Percentiles rank a stretch among this genome's conserved stretches.
Evolutionary conservation across 352 stramenopile genomes (phyloP).

Genomic region (Globisporangium iwayamae): DNA sequence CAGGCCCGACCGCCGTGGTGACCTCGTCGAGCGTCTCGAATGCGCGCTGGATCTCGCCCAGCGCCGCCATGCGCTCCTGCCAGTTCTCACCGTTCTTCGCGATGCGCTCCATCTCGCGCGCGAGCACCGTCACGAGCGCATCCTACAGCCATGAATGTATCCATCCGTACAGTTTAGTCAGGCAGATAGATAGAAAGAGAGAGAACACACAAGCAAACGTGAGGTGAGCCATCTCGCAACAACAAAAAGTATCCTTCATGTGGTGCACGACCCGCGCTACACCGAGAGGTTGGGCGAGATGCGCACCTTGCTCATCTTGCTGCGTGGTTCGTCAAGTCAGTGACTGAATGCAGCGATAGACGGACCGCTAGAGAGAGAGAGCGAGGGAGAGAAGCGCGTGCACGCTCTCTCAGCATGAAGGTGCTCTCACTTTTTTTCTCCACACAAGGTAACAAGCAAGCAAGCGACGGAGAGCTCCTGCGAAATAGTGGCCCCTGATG

Average conservation of each 20-base stretch:
- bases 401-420: background rate
- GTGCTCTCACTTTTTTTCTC: constrained; percentile 7
- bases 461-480: too few relatives aligned
- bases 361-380: background rate
- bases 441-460: background rate
- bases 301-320: constrained; percentile 6
- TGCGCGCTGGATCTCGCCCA: constrained; percentile 58
- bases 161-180: background rate
- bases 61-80: constrained; percentile 66
- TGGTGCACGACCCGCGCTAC: background rate
- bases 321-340: background rate
- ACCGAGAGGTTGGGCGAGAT: background rate
- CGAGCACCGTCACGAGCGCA: constrained; percentile 31
- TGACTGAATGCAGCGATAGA: background rate
- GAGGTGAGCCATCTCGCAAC: background rate
- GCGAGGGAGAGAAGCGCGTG: background rate
- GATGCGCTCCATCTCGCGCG: constrained; percentile 76
- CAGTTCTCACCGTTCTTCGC: constrained; percentile 77
- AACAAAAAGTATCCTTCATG: constrained; percentile 7
- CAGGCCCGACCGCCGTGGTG: constrained; percentile 34
- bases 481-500: too few relatives aligned
- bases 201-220: background rate
- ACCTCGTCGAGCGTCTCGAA: constrained; percentile 61
- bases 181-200: background rate
- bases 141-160: constrained; percentile 18